These are phyloP conservation scores for Coniella vitis DNA, from an alignment of 2,329 filamentous ascomycete genomes.

Conservation along the genomic window DNA sequence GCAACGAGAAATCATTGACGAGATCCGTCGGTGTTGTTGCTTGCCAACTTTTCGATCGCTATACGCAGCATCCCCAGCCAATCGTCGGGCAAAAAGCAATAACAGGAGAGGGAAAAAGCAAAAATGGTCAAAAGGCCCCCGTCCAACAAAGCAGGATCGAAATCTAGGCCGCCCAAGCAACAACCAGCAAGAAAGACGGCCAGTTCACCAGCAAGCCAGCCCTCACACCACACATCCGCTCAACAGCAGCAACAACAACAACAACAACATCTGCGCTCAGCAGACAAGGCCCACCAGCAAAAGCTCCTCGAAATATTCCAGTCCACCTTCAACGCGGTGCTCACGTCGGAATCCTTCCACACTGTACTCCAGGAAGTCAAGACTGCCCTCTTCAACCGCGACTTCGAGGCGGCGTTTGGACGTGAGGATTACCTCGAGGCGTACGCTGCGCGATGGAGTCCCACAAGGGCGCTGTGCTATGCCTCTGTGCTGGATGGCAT, in stretches of 20 bases:
- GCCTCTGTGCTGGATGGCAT: conserved; percentile 43
- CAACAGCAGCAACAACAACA: not conserved
- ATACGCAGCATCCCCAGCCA: too few species aligned
- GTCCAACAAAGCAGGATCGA: too few species aligned
- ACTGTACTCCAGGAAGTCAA: conserved; percentile 73
- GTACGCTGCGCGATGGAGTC: conserved; percentile 89
- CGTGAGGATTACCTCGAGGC: conserved; percentile 64
- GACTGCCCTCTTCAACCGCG: conserved; percentile 73
- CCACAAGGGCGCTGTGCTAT: conserved; percentile 78
- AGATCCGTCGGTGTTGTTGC: too few species aligned
- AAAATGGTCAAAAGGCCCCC: too few species aligned
- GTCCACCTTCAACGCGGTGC: conserved; percentile 49
- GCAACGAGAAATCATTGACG: too few species aligned
- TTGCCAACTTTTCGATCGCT: too few species aligned
- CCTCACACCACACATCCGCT: too few species aligned
- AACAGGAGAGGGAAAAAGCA: too few species aligned
- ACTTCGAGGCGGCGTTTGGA: conserved; percentile 77
- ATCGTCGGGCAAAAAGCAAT: too few species aligned
- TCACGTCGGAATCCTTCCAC: conserved; percentile 41
- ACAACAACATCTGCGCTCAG: not conserved
- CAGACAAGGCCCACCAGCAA: conserved; percentile 4
- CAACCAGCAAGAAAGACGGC: not conserved
- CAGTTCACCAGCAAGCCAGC: too few species aligned
- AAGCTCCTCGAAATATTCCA: conserved; percentile 64
- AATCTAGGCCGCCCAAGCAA: not conserved